Evolutionary conservation across 2,329 filamentous ascomycete genomes (phyloP), one percentile per base, ranked within the genome.

Genomic region (Geosmithia putterillii): DNA sequence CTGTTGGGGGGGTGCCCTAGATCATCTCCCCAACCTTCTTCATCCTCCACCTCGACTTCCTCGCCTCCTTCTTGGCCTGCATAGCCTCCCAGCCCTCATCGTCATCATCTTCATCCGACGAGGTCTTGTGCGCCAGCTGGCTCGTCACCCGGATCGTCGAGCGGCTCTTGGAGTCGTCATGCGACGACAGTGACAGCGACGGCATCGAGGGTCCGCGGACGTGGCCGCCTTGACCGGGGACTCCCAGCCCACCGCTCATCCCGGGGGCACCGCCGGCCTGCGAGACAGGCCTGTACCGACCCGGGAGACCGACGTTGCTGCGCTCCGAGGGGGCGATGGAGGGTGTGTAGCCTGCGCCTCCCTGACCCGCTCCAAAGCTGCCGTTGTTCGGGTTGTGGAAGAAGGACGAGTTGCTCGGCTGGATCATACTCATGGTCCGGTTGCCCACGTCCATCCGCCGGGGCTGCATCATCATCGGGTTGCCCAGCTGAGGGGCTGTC

Each of bases 311-410:
- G 47, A 95, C 70, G 59, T 94, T 96, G 70, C 89, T 96, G 47
- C 92, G 83, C 65, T 96, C 92, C 5, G 87, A 95, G 1, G 92
- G 92, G 2, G 92, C 90, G 51, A 98, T 94, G 1, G 90, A 96
- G 1, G 88, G 80, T 1, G 88, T 76, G 62, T 96, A 96, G 8
- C 77, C 79, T 42, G 62, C 61, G n/a, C n/a, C n/a, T n/a, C 40
- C 66, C 74, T 61, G 46, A 47, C 34, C 54, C 56, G 17, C 42
- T n/a, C 42, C 20, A 20, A 9, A 19, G 37, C 7, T 51, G 38
- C 61, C 44, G 23, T 59, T 60, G 59, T 14, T 53, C 55, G 23
- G 63, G 56, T 21, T 62, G 68, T 44, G 71, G 39, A 79, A 65
- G 67, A 76, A 78, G 1, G 76, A 74, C 8, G 70, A 63, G 19